Percentiles rank a stretch among this genome's conserved stretches.
Conservation (phyloP, 164 flowering plant genomes). For the Houttuynia cordata region DNA sequence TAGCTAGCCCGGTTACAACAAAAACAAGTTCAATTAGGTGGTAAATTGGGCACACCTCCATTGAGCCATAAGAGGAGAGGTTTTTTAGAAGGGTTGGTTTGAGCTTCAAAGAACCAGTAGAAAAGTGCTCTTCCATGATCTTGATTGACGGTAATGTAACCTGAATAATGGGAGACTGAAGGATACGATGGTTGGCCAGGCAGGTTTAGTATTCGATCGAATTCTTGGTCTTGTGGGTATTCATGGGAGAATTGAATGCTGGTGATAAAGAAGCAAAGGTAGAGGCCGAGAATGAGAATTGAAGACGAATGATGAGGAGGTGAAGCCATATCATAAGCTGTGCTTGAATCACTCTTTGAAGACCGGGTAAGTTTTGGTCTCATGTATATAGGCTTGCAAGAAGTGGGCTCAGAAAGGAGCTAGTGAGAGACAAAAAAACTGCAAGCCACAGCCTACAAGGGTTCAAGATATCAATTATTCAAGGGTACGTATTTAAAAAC, state of each 20-base stretch:
- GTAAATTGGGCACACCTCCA: slow-evolving; percentile 44
- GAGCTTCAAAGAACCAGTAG: slow-evolving; percentile 77
- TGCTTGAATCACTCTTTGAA: slow-evolving; percentile 13
- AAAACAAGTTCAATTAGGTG: no score
- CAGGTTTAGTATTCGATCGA: slow-evolving; percentile 36
- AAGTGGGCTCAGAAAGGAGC: no score
- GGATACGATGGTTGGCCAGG: slow-evolving; percentile 57
- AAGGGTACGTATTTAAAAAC: no score
- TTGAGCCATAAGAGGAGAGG: slow-evolving; percentile 75
- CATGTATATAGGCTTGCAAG: no score
- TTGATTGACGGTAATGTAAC: slow-evolving; percentile 51
- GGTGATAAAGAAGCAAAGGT: slow-evolving; percentile 6
- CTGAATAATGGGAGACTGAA: slow-evolving; percentile 49
- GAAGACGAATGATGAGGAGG: slow-evolving; percentile 8
- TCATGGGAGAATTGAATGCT: slow-evolving; percentile 11
- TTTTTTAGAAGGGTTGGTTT: slow-evolving; percentile 28
- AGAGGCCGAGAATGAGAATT: slow-evolving; percentile 2
- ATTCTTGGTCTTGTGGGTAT: slow-evolving; percentile 12
- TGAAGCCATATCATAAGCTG: slow-evolving; percentile 3
- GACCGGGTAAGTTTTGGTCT: no score
- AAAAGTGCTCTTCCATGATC: slow-evolving; percentile 64
- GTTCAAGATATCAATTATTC: no score
- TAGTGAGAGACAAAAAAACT: slow-evolving; percentile 6
- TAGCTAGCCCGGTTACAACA: neutral
- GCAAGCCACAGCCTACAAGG: no score